A percentile compares a stretch with the other conserved stretches of the same genome.
Conservation (phyloP, 306 rosid species). For the Begonia masoniana region DNA sequence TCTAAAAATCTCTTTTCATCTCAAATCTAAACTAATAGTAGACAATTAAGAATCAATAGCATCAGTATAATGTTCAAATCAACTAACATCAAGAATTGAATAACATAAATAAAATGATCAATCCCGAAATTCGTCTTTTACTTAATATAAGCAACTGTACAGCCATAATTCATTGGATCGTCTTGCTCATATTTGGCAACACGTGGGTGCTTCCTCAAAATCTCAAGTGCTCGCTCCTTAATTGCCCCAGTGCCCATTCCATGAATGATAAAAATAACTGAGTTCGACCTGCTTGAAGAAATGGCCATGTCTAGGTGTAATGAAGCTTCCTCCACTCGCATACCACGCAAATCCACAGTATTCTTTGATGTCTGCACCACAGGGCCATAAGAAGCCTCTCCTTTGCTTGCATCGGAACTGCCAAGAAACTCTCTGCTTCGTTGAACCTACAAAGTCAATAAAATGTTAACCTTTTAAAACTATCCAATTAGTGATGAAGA, state of each 20-base stretch:
- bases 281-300: constrained; percentile 37
- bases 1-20: too few relatives aligned
- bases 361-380: constrained; percentile 74
- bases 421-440: constrained; percentile 20
- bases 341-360: constrained; percentile 75
- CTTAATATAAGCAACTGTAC: constrained; percentile 83
- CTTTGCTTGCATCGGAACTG: constrained; percentile 17
- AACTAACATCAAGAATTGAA: too few relatives aligned
- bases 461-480: background rate
- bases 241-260: constrained; percentile 90
- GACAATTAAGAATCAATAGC: too few relatives aligned
- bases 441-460: constrained; percentile 24
- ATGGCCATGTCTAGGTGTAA: constrained; percentile 63
- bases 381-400: constrained; percentile 47
- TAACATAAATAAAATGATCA: too few relatives aligned
- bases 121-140: constrained; percentile 7
- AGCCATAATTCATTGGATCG: constrained; percentile 71
- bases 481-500: too few relatives aligned
- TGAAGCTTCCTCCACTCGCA: constrained; percentile 78
- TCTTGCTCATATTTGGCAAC: constrained; percentile 60
- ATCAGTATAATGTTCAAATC: background rate
- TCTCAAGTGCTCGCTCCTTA: constrained; percentile 50
- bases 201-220: constrained; percentile 49
- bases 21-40: too few relatives aligned
- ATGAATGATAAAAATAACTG: constrained; percentile 72